phyloP scores from a whole-genome alignment of 305 asterid species.

The Striga hermonthica region DNA sequence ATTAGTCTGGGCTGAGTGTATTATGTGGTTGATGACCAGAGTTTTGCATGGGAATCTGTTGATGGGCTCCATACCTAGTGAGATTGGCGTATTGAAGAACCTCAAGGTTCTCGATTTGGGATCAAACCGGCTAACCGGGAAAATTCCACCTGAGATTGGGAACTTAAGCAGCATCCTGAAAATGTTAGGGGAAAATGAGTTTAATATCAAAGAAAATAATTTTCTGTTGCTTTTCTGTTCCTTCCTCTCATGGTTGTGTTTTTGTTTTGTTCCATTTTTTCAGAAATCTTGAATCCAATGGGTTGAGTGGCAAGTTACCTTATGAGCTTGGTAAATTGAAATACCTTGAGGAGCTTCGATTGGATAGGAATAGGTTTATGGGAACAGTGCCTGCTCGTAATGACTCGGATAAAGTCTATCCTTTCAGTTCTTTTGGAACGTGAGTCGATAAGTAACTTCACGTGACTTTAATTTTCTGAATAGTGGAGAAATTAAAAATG shows the following conservation, averaged over 20 bases:
- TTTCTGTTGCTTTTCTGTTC: neutral
- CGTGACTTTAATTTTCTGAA: neutral
- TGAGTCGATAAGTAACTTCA: constrained; percentile 41
- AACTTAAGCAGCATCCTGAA: constrained; percentile 57
- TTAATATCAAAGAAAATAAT: constrained; percentile 15
- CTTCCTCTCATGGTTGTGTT: constrained; percentile 10
- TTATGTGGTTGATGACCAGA: constrained; percentile 40
- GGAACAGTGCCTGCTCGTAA: constrained; percentile 67
- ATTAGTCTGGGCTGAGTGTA: constrained; percentile 24
- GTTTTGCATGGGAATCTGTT: constrained; percentile 71
- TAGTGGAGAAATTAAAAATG: neutral
- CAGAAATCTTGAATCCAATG: constrained; percentile 67
- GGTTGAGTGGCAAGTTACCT: constrained; percentile 76
- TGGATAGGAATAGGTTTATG: constrained; percentile 73
- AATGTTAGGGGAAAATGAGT: constrained; percentile 53
- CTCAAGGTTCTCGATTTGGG: constrained; percentile 85
- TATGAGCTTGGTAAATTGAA: constrained; percentile 69
- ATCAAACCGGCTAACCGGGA: constrained; percentile 69
- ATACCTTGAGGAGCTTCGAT: constrained; percentile 66
- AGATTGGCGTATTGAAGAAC: constrained; percentile 67
- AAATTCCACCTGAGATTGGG: constrained; percentile 79
- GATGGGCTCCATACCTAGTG: constrained; percentile 74
- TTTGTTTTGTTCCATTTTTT: constrained; percentile 5
- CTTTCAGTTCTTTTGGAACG: constrained; percentile 50
- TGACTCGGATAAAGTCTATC: constrained; percentile 40